Conservation (phyloP, 2,329 filamentous ascomycete species). For the Macroventuria anomochaeta region DNA sequence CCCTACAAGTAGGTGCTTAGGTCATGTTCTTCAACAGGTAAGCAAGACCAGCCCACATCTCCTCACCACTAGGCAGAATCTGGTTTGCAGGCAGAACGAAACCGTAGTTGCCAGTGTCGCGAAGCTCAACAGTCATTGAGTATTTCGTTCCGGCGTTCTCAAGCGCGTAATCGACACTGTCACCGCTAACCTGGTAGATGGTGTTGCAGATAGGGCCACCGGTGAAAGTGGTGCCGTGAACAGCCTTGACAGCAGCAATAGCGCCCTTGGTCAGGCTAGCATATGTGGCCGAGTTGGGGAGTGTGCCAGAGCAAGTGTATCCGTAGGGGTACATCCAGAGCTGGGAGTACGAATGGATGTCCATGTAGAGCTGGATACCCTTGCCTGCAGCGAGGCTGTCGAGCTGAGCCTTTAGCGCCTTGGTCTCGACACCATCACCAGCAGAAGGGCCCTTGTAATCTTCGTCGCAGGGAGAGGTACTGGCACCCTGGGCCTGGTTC, state of each 20-base stretch:
- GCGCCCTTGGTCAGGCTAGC: slow-evolving; percentile 58
- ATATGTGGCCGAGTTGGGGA: slow-evolving; percentile 58
- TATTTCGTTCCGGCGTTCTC: slow-evolving; percentile 53
- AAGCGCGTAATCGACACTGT: slow-evolving; percentile 54
- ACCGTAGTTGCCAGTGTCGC: slow-evolving; percentile 57
- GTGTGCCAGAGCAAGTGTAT: slow-evolving; percentile 60
- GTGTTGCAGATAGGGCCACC: slow-evolving; percentile 63
- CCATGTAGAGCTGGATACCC: slow-evolving; percentile 67
- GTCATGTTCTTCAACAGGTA: slow-evolving; percentile 44
- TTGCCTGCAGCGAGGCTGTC: slow-evolving; percentile 53
- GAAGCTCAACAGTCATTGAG: slow-evolving; percentile 58
- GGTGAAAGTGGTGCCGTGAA: slow-evolving; percentile 56
- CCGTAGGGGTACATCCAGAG: slow-evolving; percentile 63
- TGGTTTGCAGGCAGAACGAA: slow-evolving; percentile 59
- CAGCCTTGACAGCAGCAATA: slow-evolving; percentile 62
- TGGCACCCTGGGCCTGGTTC: slow-evolving; percentile 41
- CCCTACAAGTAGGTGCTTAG: not conserved
- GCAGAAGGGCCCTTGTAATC: slow-evolving; percentile 47
- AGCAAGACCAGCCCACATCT: slow-evolving; percentile 54
- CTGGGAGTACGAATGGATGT: slow-evolving; percentile 66
- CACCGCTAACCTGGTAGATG: slow-evolving; percentile 64
- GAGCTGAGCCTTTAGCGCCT: slow-evolving; percentile 56
- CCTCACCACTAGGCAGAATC: slow-evolving; percentile 56
- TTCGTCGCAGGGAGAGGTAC: slow-evolving; percentile 45
- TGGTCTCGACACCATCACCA: slow-evolving; percentile 47